Evolutionary conservation across 2,329 filamentous ascomycete genomes (phyloP), one percentile per base, ranked within the genome.

Genomic region (Fusarium piperis): DNA sequence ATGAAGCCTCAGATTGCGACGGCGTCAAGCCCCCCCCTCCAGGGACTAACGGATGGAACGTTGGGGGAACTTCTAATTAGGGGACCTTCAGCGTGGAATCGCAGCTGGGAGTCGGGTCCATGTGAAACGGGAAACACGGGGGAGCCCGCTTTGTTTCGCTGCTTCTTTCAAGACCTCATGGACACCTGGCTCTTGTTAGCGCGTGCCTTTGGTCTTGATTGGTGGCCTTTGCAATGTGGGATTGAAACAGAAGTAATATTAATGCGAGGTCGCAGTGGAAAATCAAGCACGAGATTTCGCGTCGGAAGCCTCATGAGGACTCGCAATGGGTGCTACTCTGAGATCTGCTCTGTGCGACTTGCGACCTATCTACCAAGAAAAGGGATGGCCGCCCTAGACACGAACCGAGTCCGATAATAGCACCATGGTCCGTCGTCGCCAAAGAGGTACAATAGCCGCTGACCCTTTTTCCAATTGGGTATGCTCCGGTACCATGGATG

Each of bases 121-220:
- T 38, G 62, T 67, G 51, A 72, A 72, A 67, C 63, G 63, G 66
- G 70, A 62, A 72, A 70, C 62, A 73, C 55, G 70, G 70, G 59
- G 69, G 70, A 62, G 20, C 35, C 63, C 55, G 62, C 52, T 60
- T 44, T 70, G 69, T 64, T 71, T 70, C 53, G 65, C 33, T 59
- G 62, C 23, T 52, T 48, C 46, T 33, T 55, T 72, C 41, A 56
- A 56, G 70, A 48, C 69, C 44, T n/a, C 4, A 44, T 44, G 39
- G 39, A 13, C n/a, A 58, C 51, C 61, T 70, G 53, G 61, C 61
- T 66, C 55, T 59, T 36, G 23, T 46, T 59, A 32, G 56, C 38
- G 26, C 36, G 35, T n/a, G 8, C 32, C 15, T 39, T 18, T 62
- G 10, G 33, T 15, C 57, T 28, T 67, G 65, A 72, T 72, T 72